Evolutionary conservation across 148 eudicot genomes (phyloP).

Genomic region (Rhododendron williamsianum): DNA sequence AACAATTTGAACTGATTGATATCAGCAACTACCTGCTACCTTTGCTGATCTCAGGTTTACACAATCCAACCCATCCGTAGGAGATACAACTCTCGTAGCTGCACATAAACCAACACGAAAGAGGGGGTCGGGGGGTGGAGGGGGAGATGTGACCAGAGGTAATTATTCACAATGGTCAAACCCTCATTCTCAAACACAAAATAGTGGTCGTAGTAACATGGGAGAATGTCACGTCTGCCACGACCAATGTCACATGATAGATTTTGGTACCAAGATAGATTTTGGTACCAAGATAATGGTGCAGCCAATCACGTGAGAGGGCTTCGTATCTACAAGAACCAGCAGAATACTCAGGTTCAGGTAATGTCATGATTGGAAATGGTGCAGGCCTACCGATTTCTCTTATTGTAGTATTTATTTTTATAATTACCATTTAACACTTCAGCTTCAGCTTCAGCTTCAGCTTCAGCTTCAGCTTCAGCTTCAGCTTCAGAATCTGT

Average conservation of each 20-base stretch:
- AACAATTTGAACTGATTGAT: not conserved
- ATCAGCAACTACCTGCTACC: not conserved
- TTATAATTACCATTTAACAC: not conserved
- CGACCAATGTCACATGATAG: too few relatives aligned
- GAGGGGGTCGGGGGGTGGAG: too few relatives aligned
- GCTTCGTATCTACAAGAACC: not conserved
- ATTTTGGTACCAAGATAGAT: not conserved
- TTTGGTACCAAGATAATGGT: not conserved
- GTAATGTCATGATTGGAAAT: not conserved
- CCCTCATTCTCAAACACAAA: not conserved
- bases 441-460: not conserved
- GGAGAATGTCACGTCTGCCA: too few relatives aligned
- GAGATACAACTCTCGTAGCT: not conserved
- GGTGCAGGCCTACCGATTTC: not conserved
- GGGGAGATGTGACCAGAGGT: not conserved
- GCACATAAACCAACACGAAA: not conserved
- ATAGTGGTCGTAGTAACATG: too few relatives aligned
- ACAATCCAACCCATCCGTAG: not conserved
- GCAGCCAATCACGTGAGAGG: not conserved
- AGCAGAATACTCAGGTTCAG: not conserved
- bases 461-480: not conserved
- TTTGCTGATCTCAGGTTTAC: not conserved
- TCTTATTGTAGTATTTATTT: not conserved
- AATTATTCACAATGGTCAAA: not conserved
- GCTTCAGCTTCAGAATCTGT: not conserved